Evolutionary conservation across 495 filamentous ascomycete species (phyloP).

Genomic region (Aspergillus sparsus): DNA sequence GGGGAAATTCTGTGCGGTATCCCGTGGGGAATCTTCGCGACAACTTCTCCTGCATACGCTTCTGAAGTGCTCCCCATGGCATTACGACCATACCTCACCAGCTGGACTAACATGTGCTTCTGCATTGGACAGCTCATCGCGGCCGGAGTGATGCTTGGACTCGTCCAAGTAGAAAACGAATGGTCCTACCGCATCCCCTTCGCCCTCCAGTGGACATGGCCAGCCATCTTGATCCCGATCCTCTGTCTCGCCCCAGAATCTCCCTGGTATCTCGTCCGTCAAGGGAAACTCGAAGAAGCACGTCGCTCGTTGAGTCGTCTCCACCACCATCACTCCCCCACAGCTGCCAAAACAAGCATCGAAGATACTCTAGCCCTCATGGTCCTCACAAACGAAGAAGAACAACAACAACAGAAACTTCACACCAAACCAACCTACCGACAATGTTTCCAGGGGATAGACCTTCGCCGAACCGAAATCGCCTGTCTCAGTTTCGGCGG

Average conservation of each 20-base stretch:
- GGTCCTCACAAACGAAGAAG: conserved; percentile 39
- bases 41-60: background rate
- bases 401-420: conserved; percentile 29
- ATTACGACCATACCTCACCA: background rate
- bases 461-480: conserved; percentile 47
- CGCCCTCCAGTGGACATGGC: conserved; percentile 31
- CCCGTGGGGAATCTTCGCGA: background rate
- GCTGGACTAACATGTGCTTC: conserved; percentile 2
- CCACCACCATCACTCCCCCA: conserved; percentile 30
- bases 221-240: conserved; percentile 43
- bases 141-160: background rate
- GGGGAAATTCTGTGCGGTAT: conserved; percentile 2
- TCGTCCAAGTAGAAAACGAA: background rate
- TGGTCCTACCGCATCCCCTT: conserved; percentile 2
- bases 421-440: conserved; percentile 23
- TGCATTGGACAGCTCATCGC: conserved; percentile 1
- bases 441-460: conserved; percentile 42
- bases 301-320: conserved; percentile 27
- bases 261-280: conserved; percentile 48
- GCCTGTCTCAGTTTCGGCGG: conserved; percentile 27
- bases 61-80: background rate
- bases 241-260: conserved; percentile 47
- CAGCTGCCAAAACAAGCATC: background rate
- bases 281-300: conserved; percentile 44
- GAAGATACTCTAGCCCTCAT: conserved; percentile 51